Evolutionary conservation across 257 asterid genomes (phyloP), one percentile per base, ranked within the genome.

Genomic region (Lycium ferocissimum): DNA sequence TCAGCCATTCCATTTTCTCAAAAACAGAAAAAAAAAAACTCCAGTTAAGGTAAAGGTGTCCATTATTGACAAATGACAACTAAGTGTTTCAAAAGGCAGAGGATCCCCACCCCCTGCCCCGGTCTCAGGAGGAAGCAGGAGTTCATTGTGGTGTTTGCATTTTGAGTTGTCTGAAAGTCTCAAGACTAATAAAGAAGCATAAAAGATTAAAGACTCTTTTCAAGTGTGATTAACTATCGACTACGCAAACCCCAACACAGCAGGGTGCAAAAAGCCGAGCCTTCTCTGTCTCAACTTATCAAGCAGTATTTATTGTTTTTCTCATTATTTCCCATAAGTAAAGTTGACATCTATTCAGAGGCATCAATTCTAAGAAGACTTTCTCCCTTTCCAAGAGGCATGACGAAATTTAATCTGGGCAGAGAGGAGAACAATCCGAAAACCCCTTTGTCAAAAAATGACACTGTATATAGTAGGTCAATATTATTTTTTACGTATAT

Each of bases 191-290:
- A 66, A 66, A 13, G 45, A 66, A 66, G 12, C 47, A 33, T 20
- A 20, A 62, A 62, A 62, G 7, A 7, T 20, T 9, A 65, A 33
- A 10, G 11, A 66, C 73, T 11, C 12, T 66, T 20, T 35, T 35
- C 75, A 13, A 66, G 47, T 35, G 75, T 66, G 47, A 66, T 66
- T 18, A 66, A 66, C 75, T n/a, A n/a, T n/a, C n/a, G n/a, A n/a
- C n/a, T n/a, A n/a, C n/a, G n/a, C n/a, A n/a, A n/a, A n/a, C n/a
- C n/a, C n/a, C n/a, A n/a, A n/a, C n/a, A n/a, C n/a, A n/a, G n/a
- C n/a, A n/a, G n/a, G n/a, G n/a, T n/a, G 66, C 66, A 59, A 7
- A n/a, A n/a, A 2, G 4, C 3, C 66, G 4, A 59, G 33, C 33
- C 66, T 59, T 59, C 66, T 12, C n/a, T 7, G 3, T 59, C 66